A percentile compares a stretch with the other conserved stretches of the same genome.
Evolutionary conservation across 495 filamentous ascomycete species (phyloP).

Genomic region (Xylaria flabelliformis): DNA sequence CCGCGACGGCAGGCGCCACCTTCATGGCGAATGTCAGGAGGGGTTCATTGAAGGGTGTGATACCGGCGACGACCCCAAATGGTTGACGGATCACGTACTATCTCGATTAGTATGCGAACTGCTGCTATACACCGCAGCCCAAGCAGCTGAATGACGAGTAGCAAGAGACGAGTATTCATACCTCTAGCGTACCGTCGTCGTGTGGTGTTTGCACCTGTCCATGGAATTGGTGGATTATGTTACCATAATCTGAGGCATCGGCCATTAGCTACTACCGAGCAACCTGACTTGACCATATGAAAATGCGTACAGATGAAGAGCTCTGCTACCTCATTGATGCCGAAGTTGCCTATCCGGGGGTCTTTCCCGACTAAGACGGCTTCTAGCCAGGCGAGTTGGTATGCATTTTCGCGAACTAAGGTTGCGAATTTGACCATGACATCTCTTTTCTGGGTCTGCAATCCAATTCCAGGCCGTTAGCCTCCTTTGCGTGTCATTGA

Average conservation of each 20-base stretch:
- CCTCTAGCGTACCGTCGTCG: constrained; percentile 30
- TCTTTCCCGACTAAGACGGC: constrained; percentile 22
- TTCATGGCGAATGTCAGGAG: constrained; percentile 59
- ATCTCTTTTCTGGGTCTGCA: constrained; percentile 48
- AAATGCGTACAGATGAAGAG: constrained; percentile 58
- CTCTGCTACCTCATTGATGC: constrained; percentile 33
- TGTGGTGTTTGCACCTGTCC: constrained; percentile 30
- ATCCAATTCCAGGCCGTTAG: constrained; percentile 12
- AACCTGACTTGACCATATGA: constrained; percentile 32
- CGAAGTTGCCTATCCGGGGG: constrained; percentile 8
- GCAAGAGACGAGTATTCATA: constrained; percentile 5
- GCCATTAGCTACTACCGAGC: constrained; percentile 34
- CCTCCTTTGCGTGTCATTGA: no score
- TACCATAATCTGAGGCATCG: constrained; percentile 24
- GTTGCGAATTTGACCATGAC: constrained; percentile 60
- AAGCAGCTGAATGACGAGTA: not conserved
- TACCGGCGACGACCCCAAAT: constrained; percentile 43
- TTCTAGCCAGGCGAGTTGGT: constrained; percentile 61
- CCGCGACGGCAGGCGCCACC: constrained; percentile 56
- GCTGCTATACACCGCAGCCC: not conserved
- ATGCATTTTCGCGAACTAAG: constrained; percentile 52
- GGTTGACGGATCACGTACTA: constrained; percentile 40
- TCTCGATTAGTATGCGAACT: constrained; percentile 21
- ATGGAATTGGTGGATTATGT: constrained; percentile 23
- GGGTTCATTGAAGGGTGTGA: constrained; percentile 49